Conservation (phyloP, 352 stramenopile species). For the Sclerospora graminicola region DNA sequence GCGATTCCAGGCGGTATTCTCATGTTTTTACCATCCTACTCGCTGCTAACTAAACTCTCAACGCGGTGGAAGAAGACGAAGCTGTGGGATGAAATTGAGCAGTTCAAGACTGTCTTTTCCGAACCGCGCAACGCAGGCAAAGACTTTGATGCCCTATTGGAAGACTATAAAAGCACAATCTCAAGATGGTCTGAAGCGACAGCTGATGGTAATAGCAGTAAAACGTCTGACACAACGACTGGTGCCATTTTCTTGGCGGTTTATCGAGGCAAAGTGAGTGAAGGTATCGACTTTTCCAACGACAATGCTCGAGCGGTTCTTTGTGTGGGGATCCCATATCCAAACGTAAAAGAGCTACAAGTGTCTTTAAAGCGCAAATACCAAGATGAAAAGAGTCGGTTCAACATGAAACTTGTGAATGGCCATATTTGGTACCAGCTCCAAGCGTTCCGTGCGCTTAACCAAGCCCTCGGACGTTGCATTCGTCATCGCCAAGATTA, state of each 20-base stretch:
- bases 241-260: slow-evolving; percentile 96
- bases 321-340: slow-evolving; percentile 98
- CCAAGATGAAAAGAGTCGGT: slow-evolving; percentile 60
- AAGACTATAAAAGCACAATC: slow-evolving; percentile 54
- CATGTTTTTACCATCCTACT: slow-evolving; percentile 85
- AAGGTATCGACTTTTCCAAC: slow-evolving; percentile 98
- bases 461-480: slow-evolving; percentile 97
- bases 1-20: slow-evolving; percentile 68
- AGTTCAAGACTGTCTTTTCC: slow-evolving; percentile 48
- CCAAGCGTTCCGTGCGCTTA: slow-evolving; percentile 96
- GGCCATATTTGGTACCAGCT: slow-evolving; percentile 93
- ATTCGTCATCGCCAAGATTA: slow-evolving; percentile 98
- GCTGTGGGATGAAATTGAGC: slow-evolving; percentile 45
- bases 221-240: slow-evolving; percentile 16
- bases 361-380: slow-evolving; percentile 74
- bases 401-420: slow-evolving; percentile 58
- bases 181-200: not conserved
- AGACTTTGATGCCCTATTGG: slow-evolving; percentile 68
- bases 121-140: slow-evolving; percentile 71
- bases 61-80: slow-evolving; percentile 63
- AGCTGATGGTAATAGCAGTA: not conserved
- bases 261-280: slow-evolving; percentile 97
- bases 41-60: slow-evolving; percentile 59
- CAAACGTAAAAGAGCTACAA: slow-evolving; percentile 90
- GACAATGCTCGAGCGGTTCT: slow-evolving; percentile 94